Percentiles rank a stretch among this genome's conserved stretches.
These are phyloP conservation scores for Fusarium sp. DNA, from an alignment of 2,329 filamentous ascomycete genomes.

Conservation along the genomic window DNA sequence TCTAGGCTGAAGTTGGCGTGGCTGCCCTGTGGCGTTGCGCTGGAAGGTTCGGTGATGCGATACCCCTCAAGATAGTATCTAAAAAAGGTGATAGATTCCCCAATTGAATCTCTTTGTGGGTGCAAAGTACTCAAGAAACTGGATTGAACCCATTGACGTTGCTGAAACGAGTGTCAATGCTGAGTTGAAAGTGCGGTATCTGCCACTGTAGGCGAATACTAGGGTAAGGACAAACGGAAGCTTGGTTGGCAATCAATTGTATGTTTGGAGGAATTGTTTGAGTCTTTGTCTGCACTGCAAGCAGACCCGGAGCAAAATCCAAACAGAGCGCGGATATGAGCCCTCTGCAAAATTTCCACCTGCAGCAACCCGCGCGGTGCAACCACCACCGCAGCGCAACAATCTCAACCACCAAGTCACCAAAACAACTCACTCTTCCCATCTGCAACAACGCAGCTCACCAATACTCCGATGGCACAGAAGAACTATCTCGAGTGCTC, in stretches of 20 bases:
- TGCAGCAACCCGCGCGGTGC: background rate
- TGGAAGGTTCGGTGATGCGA: background rate
- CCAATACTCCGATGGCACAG: background rate
- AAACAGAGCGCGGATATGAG: background rate
- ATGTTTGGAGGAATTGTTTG: accelerated
- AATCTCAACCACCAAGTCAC: background rate
- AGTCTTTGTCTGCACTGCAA: accelerated
- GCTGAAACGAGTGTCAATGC: background rate
- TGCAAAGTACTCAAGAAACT: no score
- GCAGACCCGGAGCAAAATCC: accelerated
- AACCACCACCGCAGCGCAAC: background rate
- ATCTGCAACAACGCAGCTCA: background rate
- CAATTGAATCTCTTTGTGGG: background rate
- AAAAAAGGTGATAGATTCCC: background rate
- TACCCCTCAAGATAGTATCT: background rate
- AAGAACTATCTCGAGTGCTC: background rate
- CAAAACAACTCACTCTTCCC: background rate
- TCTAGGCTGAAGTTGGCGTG: no score
- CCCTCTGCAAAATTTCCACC: no score
- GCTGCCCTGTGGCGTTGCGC: background rate
- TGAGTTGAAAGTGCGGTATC: background rate
- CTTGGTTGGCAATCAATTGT: background rate
- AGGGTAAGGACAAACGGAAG: background rate
- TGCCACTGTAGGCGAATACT: background rate
- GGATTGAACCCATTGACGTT: background rate